Base-by-base conservation (phyloP, 2,329 filamentous ascomycete species). In the Pseudogymnoascus sp. region DNA sequence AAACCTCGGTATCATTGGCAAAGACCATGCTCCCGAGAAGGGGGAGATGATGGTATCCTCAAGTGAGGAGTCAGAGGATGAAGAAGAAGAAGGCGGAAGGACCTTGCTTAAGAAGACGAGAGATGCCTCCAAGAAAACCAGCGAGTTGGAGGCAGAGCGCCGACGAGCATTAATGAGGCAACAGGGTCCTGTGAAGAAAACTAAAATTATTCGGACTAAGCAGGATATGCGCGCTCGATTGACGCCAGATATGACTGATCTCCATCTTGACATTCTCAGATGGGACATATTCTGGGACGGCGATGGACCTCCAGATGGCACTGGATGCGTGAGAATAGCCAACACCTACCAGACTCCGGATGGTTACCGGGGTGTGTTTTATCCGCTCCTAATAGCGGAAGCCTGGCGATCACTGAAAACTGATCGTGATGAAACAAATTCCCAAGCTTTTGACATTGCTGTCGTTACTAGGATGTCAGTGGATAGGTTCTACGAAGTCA, bases 241-340 rank as follows among this genome's bases (percentile, higher is more conserved):
- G 65, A 89, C 92, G 33, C 94, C 95, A 6, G 91, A 95, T 67
- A 88, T 99, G 76, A 88, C 91, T 38, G 81, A 85, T 14, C 77
- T 99, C 31, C 94, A 97, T 73, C 87, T 89, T 69, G 88, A 88
- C 16, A 91, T 99, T 60, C 83, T 99, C 2, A 84, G 89, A 63
- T 99, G 94, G 94, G 90, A 99, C 68, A 96, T 95, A 68, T 99
- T 97, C 74, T 90, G 96, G 70, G 79, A 86, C 53, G 91, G 92
- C 28, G 91, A 92, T 70, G 89, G 92, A 64, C 94, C 94, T 5
- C 92, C 94, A 0, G 87, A 84, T 61, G 85, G 85, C 14, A 86
- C 87, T 59, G 81, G 85, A 50, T 96, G 93, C 71, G 85, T 82
- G 56, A 80, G 85, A 62, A 93, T 99, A 10, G 86, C 88, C 4